Evolutionary conservation across 306 rosid species (phyloP), one percentile per base, ranked within the genome.

Genomic region (Pyrus communis): DNA sequence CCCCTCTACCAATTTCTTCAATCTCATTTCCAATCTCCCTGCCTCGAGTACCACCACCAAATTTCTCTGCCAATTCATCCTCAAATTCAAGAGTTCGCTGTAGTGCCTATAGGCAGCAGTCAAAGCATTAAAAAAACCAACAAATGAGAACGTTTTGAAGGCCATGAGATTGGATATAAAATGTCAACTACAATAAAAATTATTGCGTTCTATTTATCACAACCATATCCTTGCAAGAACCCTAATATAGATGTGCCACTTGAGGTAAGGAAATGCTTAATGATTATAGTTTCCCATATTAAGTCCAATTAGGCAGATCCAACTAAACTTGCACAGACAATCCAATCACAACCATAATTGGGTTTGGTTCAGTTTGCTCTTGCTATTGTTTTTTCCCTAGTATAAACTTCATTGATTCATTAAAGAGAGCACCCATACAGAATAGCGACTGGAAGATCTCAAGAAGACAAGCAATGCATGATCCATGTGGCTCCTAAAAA

Each of bases 11-110:
- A 78, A 95, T 88, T 78, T 92, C 97, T 82, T 92, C 99, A 85
- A 91, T 89, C 74, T 89, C 97, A 83, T 81, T 92, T 49, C 88
- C 92, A 7, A 79, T 61, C 89, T 95, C 99, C 83, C 87, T 89
- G 71, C 84, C 91, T 81, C 83, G 93, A 67, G 90, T 73, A 52
- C 99, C 97, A 80, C 93, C 99, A 23, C 98, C 99, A 79, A 95
- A 95, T 84, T 95, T 95, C 81, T 92, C 99, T 63, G 99, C 99
- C 80, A 95, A 83, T 83, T 95, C 99, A 86, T 95, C 98, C 83
- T 95, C 99, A 88, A 95, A 95, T 81, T 95, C 98, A 78, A 92
- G 87, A 79, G 99, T 95, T 79, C 98, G 85, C 74, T 95, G 99
- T 75, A 95, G 87, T 73, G 98, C 98, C 99, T 95, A 84, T 31